A percentile compares a stretch with the other conserved stretches of the same genome.
Conservation (phyloP, 306 rosid species). For the Senna siamea region DNA sequence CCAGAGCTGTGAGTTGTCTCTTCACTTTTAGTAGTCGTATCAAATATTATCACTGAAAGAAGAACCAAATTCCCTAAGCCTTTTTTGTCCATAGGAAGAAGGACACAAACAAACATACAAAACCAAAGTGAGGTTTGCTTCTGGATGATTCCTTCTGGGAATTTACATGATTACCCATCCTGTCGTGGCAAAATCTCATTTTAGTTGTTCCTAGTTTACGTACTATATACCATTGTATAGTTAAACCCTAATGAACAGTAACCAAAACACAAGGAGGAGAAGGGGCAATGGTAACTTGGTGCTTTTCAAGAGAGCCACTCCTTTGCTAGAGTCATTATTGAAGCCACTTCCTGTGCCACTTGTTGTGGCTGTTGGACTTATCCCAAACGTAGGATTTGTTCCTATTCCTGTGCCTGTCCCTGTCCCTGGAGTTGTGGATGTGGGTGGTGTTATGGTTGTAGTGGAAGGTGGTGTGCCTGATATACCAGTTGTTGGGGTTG, state of each 20-base stretch:
- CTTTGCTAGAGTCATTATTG: conserved; percentile 31
- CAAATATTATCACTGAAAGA: conserved; percentile 45
- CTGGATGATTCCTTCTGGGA: conserved; percentile 37
- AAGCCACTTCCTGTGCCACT: conserved; percentile 34
- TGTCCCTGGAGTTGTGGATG: conserved; percentile 34
- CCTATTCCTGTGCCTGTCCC: conserved; percentile 32
- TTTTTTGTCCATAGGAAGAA: no score
- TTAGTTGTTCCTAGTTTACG: conserved; percentile 12
- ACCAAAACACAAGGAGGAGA: conserved; percentile 38
- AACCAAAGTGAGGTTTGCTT: conserved; percentile 40
- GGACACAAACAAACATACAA: conserved; percentile 26
- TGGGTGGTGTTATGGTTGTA: conserved; percentile 32
- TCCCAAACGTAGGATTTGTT: conserved; percentile 50
- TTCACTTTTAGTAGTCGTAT: conserved; percentile 26
- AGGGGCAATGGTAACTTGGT: conserved; percentile 24
- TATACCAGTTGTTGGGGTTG: conserved; percentile 47
- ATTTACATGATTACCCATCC: conserved; percentile 30
- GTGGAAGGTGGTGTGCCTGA: conserved; percentile 37
- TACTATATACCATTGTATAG: background rate
- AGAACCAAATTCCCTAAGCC: conserved; percentile 56
- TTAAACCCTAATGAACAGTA: conserved; percentile 42
- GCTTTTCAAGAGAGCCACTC: conserved; percentile 32
- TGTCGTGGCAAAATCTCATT: conserved; percentile 37
- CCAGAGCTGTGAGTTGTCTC: background rate
- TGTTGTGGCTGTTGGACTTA: conserved; percentile 64